phyloP scores from a whole-genome alignment of 176 grass and related monocot species.

The Oryza brachyantha region DNA sequence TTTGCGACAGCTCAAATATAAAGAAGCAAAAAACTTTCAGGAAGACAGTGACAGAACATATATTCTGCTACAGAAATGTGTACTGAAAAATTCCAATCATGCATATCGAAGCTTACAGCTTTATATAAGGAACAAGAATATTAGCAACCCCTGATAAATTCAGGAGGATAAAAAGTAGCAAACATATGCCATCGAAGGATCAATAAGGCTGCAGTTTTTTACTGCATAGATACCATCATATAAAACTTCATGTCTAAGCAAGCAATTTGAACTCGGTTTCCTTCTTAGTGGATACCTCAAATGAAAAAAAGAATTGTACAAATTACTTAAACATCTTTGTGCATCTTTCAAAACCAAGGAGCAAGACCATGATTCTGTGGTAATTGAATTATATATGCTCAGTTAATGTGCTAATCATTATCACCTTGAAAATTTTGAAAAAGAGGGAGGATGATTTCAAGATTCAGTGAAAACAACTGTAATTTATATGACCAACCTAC shows the following conservation, averaged over 20 bases:
- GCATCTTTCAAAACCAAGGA: not conserved
- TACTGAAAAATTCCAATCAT: not conserved
- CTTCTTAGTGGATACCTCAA: not conserved
- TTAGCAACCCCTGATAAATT: conserved; percentile 2
- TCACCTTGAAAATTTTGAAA: not conserved
- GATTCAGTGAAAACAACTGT: not conserved
- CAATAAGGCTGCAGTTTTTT: not conserved
- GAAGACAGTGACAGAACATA: not conserved
- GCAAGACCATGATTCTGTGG: not conserved
- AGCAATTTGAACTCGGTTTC: conserved; percentile 28
- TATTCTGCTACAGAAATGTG: not conserved
- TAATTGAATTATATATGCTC: not conserved
- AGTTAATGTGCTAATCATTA: not conserved
- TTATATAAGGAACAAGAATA: conserved; percentile 37
- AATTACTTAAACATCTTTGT: not conserved
- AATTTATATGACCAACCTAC: not conserved
- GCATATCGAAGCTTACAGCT: not conserved
- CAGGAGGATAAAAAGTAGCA: conserved; percentile 10
- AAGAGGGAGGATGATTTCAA: not conserved
- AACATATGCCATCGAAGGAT: too few species aligned
- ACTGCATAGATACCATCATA: conserved; percentile 2
- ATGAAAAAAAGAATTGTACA: not conserved
- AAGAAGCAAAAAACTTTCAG: not conserved
- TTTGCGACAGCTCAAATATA: not conserved
- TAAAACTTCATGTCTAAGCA: not conserved